phyloP scores from a whole-genome alignment of 768 basidiomycete species.

The Pulveroboletus ravenelii region DNA sequence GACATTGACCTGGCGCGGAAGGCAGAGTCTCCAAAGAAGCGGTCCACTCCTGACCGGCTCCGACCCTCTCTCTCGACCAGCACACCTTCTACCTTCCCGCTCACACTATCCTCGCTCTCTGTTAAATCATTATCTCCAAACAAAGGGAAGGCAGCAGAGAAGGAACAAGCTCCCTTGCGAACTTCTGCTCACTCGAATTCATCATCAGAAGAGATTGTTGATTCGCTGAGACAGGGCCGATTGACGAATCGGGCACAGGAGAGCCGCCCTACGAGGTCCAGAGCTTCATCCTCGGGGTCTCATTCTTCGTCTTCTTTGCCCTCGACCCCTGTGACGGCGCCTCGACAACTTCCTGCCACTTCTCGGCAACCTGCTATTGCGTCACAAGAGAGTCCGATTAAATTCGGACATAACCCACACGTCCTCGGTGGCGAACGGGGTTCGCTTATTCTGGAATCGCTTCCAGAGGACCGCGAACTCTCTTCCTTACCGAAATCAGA shows the following conservation, averaged over 20 bases:
- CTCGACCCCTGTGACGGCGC: conserved; percentile 16
- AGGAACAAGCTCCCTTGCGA: not conserved
- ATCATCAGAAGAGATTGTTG: conserved; percentile 20
- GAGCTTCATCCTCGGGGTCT: conserved; percentile 23
- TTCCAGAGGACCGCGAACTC: conserved; percentile 50
- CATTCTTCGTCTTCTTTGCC: conserved; percentile 24
- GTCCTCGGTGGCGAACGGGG: conserved; percentile 11
- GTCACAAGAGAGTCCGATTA: conserved; percentile 20
- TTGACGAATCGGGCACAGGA: conserved; percentile 3
- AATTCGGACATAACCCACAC: conserved; percentile 30
- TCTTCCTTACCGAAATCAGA: conserved; percentile 15
- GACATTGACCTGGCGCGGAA: conserved; percentile 60
- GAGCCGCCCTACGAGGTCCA: conserved; percentile 11
- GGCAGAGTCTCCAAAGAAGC: conserved; percentile 15
- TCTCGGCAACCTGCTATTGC: conserved; percentile 21
- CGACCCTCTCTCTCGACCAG: conserved; percentile 49
- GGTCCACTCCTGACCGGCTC: conserved; percentile 20
- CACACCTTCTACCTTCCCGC: conserved; percentile 53
- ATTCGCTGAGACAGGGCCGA: conserved; percentile 5
- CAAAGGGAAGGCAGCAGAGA: conserved; percentile 16
- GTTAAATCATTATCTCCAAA: conserved; percentile 1
- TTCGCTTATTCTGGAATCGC: conserved; percentile 36
- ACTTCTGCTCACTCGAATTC: conserved; percentile 17
- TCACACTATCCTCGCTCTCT: conserved; percentile 23
- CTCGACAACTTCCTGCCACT: conserved; percentile 15